phyloP scores from a whole-genome alignment of 2,329 filamentous ascomycete genomes.

The Xylariales sp. region DNA sequence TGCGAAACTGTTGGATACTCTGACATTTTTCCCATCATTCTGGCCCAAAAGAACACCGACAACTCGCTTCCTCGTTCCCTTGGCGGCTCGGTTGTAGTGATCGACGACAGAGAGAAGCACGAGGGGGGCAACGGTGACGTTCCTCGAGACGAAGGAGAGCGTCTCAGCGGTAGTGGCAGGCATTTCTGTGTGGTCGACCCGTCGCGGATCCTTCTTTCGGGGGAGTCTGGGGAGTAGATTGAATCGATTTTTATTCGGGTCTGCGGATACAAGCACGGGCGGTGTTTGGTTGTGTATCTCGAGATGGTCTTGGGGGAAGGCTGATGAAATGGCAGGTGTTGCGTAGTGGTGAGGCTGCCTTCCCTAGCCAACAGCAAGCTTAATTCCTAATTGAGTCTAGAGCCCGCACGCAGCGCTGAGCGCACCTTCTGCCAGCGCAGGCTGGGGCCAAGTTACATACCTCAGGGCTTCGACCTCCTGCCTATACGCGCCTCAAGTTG shows the following conservation, averaged over 20 bases:
- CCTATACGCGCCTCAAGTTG: too few relatives aligned
- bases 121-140: slow-evolving; percentile 94
- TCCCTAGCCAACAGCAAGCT: slow-evolving; percentile 19
- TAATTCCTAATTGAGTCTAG: slow-evolving; percentile 19
- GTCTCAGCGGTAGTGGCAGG: slow-evolving; percentile 96
- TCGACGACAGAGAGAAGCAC: slow-evolving; percentile 97
- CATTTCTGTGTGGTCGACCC: slow-evolving; percentile 46
- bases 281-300: too few relatives aligned
- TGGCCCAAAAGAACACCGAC: slow-evolving; percentile 93
- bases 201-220: too few relatives aligned
- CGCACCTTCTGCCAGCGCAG: too few relatives aligned
- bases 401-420: too few relatives aligned
- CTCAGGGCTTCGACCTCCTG: too few relatives aligned
- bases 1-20: slow-evolving; percentile 98
- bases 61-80: slow-evolving; percentile 80
- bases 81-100: slow-evolving; percentile 93
- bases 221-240: neutral
- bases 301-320: slow-evolving; percentile 4
- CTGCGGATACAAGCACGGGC: slow-evolving; percentile 8
- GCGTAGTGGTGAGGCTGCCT: slow-evolving; percentile 27
- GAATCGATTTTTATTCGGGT: neutral
- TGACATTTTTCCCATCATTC: slow-evolving; percentile 92
- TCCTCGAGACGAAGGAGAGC: slow-evolving; percentile 87
- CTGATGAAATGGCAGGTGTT: slow-evolving; percentile 12
- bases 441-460: too few relatives aligned